A percentile compares a stretch with the other conserved stretches of the same genome.
Conservation (phyloP, 192 early-diverging fungal species). For the Coemansia sp. region DNA sequence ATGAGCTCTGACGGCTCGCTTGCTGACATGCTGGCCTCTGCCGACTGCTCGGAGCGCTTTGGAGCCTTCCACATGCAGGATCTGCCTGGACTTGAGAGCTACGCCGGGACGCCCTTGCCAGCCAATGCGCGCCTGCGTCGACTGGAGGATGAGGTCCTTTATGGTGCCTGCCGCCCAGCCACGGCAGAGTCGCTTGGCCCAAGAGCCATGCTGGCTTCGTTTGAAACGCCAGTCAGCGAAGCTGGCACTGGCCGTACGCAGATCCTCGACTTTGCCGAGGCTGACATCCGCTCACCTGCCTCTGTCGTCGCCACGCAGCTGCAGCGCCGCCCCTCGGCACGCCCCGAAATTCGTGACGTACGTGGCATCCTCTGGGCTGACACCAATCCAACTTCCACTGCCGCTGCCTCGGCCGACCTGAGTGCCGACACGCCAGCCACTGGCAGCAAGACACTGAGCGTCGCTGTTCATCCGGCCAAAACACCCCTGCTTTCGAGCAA, state of each 20-base stretch:
- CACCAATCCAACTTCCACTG: slow-evolving; percentile 11
- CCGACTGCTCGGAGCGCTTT: slow-evolving; percentile 9
- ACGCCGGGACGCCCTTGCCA: slow-evolving; percentile 11
- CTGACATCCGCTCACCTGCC: slow-evolving; percentile 5
- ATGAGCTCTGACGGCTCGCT: slow-evolving; percentile 39
- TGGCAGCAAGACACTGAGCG: slow-evolving; percentile 22
- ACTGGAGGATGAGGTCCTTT: slow-evolving; percentile 27
- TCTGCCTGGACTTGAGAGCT: slow-evolving; percentile 25
- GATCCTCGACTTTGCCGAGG: slow-evolving; percentile 43
- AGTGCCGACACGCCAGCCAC: slow-evolving; percentile 7
- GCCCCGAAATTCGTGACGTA: slow-evolving; percentile 43
- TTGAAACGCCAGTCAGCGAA: slow-evolving; percentile 42
- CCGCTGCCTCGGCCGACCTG: slow-evolving; percentile 12
- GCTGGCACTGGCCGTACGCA: slow-evolving; percentile 44
- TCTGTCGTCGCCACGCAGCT: not conserved
- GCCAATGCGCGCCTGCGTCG: slow-evolving; percentile 22
- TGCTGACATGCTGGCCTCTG: slow-evolving; percentile 28
- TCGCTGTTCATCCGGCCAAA: too few species aligned
- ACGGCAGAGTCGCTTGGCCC: not conserved
- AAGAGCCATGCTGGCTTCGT: slow-evolving; percentile 7
- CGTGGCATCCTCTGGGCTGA: slow-evolving; percentile 34
- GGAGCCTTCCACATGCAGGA: slow-evolving; percentile 6
- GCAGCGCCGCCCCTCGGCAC: slow-evolving; percentile 29
- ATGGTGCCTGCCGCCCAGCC: slow-evolving; percentile 13
- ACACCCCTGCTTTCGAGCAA: not conserved